These are phyloP conservation scores for Neoboletus subvelutipes DNA, from an alignment of 768 basidiomycete species.

Conservation along the genomic window DNA sequence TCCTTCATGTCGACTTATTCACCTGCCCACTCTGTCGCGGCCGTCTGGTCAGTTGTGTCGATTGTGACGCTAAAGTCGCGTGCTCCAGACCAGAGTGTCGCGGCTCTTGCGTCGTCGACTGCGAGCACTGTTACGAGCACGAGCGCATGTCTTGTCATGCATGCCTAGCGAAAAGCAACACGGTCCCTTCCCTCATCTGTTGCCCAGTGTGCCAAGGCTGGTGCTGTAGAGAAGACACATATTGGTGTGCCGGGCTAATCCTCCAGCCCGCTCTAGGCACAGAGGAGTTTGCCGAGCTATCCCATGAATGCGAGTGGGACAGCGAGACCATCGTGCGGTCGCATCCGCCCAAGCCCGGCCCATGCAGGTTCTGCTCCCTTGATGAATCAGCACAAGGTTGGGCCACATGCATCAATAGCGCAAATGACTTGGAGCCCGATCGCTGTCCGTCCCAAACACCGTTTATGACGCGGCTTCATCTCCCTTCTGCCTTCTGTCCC, in stretches of 20 bases:
- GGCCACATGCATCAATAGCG: background rate
- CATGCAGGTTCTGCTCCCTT: conserved; percentile 4
- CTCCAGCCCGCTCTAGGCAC: conserved; percentile 8
- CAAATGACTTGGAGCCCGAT: background rate
- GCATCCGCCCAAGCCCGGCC: conserved; percentile 13
- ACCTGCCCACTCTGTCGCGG: conserved; percentile 12
- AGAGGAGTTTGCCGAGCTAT: conserved; percentile 1
- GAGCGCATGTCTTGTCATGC: conserved; percentile 1
- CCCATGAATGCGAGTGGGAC: conserved; percentile 5
- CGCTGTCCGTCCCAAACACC: conserved; percentile 11
- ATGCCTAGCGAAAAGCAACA: conserved; percentile 3
- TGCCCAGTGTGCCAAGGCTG: conserved; percentile 10
- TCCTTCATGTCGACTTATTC: conserved; percentile 7
- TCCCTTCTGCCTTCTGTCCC: conserved; percentile 1
- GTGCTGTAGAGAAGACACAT: conserved; percentile 12
- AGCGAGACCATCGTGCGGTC: conserved; percentile 10
- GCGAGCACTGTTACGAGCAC: conserved; percentile 7
- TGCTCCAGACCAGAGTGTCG: background rate
- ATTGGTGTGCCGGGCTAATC: conserved; percentile 19
- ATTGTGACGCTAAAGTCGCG: conserved; percentile 12
- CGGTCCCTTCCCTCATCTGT: conserved; percentile 1
- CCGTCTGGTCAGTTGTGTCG: background rate
- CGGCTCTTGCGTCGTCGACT: background rate
- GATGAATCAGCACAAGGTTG: background rate
- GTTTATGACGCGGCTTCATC: background rate